A percentile compares a stretch with the other conserved stretches of the same genome.
Conservation (phyloP, 805 yeast genomes). For the Tetrapisispora phaffii region DNA sequence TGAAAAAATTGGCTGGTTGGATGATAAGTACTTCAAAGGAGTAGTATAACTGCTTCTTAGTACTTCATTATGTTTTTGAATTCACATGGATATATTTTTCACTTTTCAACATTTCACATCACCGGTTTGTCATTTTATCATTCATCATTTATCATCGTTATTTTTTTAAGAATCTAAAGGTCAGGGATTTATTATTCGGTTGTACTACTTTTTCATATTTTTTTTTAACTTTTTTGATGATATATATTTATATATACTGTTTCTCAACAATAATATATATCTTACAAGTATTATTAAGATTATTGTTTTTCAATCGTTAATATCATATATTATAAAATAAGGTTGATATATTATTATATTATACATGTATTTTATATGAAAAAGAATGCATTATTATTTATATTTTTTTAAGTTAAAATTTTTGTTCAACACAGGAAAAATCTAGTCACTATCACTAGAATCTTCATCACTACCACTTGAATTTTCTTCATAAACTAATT, state of each 20-base stretch:
- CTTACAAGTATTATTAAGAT: too few species aligned
- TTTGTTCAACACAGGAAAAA: neutral
- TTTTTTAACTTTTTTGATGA: too few species aligned
- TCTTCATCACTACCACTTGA: conserved; percentile 23
- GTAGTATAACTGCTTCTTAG: too few species aligned
- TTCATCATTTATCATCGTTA: neutral
- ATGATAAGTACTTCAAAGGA: conserved; percentile 35
- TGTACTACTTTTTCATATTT: neutral
- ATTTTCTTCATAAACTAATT: conserved; percentile 27
- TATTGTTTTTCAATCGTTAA: too few species aligned
- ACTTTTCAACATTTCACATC: neutral
- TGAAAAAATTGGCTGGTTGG: conserved; percentile 86
- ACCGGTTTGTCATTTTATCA: neutral
- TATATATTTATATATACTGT: too few species aligned
- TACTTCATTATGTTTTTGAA: neutral
- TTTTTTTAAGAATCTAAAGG: neutral
- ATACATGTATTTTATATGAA: conserved; percentile 1
- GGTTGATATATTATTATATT: neutral
- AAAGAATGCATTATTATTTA: neutral
- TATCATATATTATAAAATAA: too few species aligned
- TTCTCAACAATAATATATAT: too few species aligned
- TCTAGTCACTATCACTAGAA: conserved; percentile 17
- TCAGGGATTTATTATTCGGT: neutral
- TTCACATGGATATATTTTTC: neutral
- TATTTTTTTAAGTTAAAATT: too few species aligned